phyloP scores from a whole-genome alignment of 2,329 filamentous ascomycete genomes.

The Cercospora sp. region DNA sequence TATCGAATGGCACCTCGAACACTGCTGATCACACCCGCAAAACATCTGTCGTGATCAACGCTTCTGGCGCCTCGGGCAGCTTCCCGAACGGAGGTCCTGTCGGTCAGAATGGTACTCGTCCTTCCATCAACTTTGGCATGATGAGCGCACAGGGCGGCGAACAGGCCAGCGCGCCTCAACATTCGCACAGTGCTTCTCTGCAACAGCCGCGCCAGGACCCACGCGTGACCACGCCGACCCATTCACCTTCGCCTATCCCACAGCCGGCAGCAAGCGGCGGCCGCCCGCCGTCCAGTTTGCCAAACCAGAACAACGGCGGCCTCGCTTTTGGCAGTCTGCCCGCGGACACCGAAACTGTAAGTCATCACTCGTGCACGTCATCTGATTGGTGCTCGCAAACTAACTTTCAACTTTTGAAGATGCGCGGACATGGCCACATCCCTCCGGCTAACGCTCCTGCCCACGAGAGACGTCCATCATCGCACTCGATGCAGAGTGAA shows the following conservation, averaged over 20 bases:
- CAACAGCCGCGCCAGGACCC: constrained; percentile 61
- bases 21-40: constrained; percentile 76
- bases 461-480: constrained; percentile 83
- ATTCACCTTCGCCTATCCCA: constrained; percentile 90
- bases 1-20: constrained; percentile 63
- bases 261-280: constrained; percentile 78
- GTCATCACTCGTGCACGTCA: constrained; percentile 23
- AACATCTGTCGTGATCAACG: constrained; percentile 86
- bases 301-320: constrained; percentile 69
- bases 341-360: constrained; percentile 71
- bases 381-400: constrained; percentile 16
- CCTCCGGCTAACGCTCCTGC: constrained; percentile 54
- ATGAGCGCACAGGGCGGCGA: constrained; percentile 63
- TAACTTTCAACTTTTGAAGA: constrained; percentile 24
- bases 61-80: constrained; percentile 73
- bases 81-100: constrained; percentile 74
- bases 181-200: constrained; percentile 60
- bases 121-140: constrained; percentile 78
- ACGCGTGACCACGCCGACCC: constrained; percentile 76
- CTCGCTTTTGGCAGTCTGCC: constrained; percentile 80
- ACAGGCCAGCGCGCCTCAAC: constrained; percentile 68
- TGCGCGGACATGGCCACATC: constrained; percentile 28
- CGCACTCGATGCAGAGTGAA: constrained; percentile 77
- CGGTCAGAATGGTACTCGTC: constrained; percentile 50
- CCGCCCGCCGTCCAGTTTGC: constrained; percentile 73